Evolutionary conservation across 495 filamentous ascomycete species (phyloP).

Genomic region (Chaetomium cochliodes): DNA sequence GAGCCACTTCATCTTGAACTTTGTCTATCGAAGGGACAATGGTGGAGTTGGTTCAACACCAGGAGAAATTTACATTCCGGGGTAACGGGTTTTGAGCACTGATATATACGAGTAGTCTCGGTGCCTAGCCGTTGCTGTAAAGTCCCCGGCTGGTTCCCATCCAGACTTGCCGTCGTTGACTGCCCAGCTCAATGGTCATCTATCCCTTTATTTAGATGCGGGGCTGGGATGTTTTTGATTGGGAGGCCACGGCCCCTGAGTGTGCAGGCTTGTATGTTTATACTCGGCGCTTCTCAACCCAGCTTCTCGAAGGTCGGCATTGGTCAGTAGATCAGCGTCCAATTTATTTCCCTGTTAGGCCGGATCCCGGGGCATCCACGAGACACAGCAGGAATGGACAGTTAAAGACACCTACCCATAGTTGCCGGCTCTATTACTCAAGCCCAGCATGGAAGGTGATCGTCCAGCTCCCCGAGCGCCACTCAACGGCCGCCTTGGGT

Average conservation of each 20-base stretch:
- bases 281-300: not conserved
- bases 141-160: not conserved
- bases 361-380: not conserved
- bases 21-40: not conserved
- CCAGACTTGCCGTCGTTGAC: not conserved
- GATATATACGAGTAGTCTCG: conserved; percentile 1
- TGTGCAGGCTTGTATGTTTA: conserved; percentile 2
- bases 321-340: conserved; percentile 1
- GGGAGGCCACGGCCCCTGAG: not conserved
- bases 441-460: not conserved
- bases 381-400: not conserved
- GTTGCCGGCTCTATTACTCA: not conserved
- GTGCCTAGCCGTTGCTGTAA: too few species aligned
- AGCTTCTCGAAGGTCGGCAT: conserved; percentile 8
- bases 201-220: conserved; percentile 6
- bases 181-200: not conserved
- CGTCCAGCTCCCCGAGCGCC: not conserved
- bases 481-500: not conserved
- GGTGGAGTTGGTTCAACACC: conserved; percentile 3
- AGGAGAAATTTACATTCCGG: not conserved
- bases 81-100: not conserved
- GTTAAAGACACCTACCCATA: not conserved
- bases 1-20: conserved; percentile 45
- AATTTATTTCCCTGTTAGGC: not conserved
- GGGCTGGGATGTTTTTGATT: conserved; percentile 2